Evolutionary conservation across 2,329 filamentous ascomycete genomes (phyloP).

Genomic region (Samsoniella hepiali): DNA sequence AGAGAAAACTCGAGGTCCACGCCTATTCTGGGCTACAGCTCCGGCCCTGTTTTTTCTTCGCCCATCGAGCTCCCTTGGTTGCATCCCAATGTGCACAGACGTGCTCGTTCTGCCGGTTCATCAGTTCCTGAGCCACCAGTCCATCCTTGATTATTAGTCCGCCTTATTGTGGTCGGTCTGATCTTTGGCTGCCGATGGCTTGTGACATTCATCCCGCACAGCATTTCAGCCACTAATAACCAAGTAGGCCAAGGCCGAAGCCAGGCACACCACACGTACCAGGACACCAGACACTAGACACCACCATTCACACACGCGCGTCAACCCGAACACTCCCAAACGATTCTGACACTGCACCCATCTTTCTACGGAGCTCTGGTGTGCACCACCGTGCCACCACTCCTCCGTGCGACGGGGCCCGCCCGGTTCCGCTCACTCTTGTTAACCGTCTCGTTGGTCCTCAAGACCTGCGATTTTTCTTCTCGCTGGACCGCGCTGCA

Average conservation of each 20-base stretch:
- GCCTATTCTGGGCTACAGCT: conserved; percentile 8
- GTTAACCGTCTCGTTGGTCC: conserved; percentile 4
- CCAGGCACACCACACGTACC: conserved; percentile 10
- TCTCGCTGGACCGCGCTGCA: background rate
- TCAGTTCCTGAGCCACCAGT: background rate
- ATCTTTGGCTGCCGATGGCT: conserved; percentile 15
- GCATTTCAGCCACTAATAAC: conserved; percentile 3
- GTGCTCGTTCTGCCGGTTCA: conserved; percentile 1
- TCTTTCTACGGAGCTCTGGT: background rate
- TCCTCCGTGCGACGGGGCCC: conserved; percentile 4
- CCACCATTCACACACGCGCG: conserved; percentile 12
- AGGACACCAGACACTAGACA: conserved; percentile 1
- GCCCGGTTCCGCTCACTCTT: conserved; percentile 8
- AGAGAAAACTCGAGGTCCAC: conserved; percentile 4
- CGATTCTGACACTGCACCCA: conserved; percentile 16
- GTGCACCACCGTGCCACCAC: background rate
- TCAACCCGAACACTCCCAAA: conserved; percentile 14
- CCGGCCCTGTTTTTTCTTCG: conserved; percentile 3
- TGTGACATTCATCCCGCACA: conserved; percentile 18
- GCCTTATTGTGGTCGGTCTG: conserved; percentile 7
- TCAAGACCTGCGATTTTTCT: background rate
- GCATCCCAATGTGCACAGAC: conserved; percentile 11
- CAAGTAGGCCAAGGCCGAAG: background rate
- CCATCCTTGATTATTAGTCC: conserved; percentile 4
- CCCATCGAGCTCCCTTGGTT: conserved; percentile 6